Evolutionary conservation across 129 eudicot genomes (phyloP), one percentile per base, ranked within the genome.

Genomic region (Heracleum sosnowskyi): DNA sequence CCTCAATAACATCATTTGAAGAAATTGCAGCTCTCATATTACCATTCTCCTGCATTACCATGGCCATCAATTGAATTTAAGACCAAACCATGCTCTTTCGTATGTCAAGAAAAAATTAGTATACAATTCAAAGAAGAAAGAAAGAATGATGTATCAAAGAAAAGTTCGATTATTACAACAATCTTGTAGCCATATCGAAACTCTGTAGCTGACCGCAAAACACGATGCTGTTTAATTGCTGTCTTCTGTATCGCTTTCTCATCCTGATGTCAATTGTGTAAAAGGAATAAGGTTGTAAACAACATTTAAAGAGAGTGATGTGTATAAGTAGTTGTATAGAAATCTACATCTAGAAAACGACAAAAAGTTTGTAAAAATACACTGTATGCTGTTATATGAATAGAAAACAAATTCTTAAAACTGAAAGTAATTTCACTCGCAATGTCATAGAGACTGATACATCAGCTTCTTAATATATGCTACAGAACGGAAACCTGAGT

Each of bases 171-270:
- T 85, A 57, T 83, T 86, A 95, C 98, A 83, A 95, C 99, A 77
- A 95, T 81, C 77, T 95, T 95, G 89, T 90, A 95, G 76, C 99
- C 99, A 78, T 91, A 95, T 90, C 92, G 80, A 76, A 95, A 95
- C 51, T 88, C 99, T 34, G 84, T 95, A 68, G 96, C 94, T 62
- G 87, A 70, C 16, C 94, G 93, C 86, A 95, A 81, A 16, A 86
- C 85, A 69, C 96, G 97, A 79, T 86, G 90, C 74, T 88, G 96
- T 78, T 88, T 86, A 74, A 78, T 47, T 77, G 99, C 99, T 66
- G 85, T 87, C 86, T 90, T 92, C 82, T 83, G 93, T 53, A 92
- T 83, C 82, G 87, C 94, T 86, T 95, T 92, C 79, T 95, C 99
- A 71, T 95, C 99, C 99, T 95, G 86, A n/a, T 88, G 73, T 53